phyloP scores from a whole-genome alignment of 1,284 basidiomycete genomes.

The Fistulinella staudtii region DNA sequence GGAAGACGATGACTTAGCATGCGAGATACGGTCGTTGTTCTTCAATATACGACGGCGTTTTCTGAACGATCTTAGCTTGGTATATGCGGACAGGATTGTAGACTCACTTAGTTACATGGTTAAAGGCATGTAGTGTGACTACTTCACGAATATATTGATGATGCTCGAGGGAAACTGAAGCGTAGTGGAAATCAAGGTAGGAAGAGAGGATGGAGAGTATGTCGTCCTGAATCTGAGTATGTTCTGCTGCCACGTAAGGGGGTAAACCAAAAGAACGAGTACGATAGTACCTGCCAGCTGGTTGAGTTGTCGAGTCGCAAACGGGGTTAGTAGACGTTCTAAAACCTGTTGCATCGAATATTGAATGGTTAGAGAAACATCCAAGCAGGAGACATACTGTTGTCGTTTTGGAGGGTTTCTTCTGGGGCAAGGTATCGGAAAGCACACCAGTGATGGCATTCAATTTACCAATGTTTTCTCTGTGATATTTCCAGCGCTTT shows the following conservation, averaged over 20 bases:
- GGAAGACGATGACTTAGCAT: constrained; percentile 54
- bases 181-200: constrained; percentile 72
- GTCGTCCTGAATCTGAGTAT: constrained; percentile 56
- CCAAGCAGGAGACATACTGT: constrained; percentile 21
- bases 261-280: constrained; percentile 1
- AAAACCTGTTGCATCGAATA: constrained; percentile 44
- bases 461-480: constrained; percentile 43
- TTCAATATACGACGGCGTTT: constrained; percentile 91
- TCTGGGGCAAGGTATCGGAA: constrained; percentile 34
- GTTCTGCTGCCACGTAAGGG: constrained; percentile 38
- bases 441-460: constrained; percentile 52
- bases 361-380: not conserved
- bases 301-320: constrained; percentile 51
- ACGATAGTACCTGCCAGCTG: constrained; percentile 46
- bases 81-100: not conserved
- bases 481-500: constrained; percentile 46
- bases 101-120: constrained; percentile 81
- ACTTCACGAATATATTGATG: constrained; percentile 59
- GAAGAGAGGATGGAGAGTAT: constrained; percentile 61
- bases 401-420: constrained; percentile 27
- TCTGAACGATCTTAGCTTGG: constrained; percentile 42
- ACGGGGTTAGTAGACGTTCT: constrained; percentile 54
- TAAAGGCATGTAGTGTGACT: constrained; percentile 71
- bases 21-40: constrained; percentile 87
- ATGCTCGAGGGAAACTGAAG: constrained; percentile 55